Evolutionary conservation across 106 monocot genomes (phyloP), one percentile per base, ranked within the genome.

Genomic region (Narthecium ossifragum): DNA sequence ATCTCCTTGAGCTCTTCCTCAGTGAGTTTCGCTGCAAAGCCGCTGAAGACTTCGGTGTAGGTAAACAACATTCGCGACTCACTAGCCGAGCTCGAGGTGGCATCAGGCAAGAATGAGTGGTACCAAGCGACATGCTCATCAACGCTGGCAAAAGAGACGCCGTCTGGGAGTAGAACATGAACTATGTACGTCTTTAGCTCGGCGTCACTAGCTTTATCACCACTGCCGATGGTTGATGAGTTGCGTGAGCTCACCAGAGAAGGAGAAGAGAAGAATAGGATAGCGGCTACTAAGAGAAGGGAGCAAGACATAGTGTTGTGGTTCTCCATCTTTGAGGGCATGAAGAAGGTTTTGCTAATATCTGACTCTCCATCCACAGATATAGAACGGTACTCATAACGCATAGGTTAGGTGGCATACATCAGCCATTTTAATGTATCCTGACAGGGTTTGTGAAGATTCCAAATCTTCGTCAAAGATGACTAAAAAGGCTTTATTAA

Each of bases 21-120:
- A 8, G 46, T 63, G 11, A 71, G 25, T 46, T 23, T 61, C 14
- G 62, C 62, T 0, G 70, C 70, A 31, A 71, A 71, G 10, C 62
- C 70, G 26, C 13, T 47, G 26, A 46, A 23, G 14, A 34, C 62
- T 18, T 55, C 28, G 13, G 13, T 55, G 36, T 71, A 71, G 1
- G 22, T 7, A 26, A 62, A 55, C 12, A 71, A 15, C 23, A 71
- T 14, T 15, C 50, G 59, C 3, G 55, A 17, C 9, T 21, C 2
- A 6, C 17, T 13, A 17, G 11, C 25, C 2, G 50, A 33, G 10
- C 4, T 17, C 0, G 25, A 6, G 13, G 31, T 34, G 15, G 62
- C 15, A 0, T 43, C 10, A 2, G 54, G 46, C 43, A 71, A 21
- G 53, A 71, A 71, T 8, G 70, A 71, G 1, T 14, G 23, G 45